phyloP scores from a whole-genome alignment of 1,284 basidiomycete species.

The Sanghuangporus sanghuang region DNA sequence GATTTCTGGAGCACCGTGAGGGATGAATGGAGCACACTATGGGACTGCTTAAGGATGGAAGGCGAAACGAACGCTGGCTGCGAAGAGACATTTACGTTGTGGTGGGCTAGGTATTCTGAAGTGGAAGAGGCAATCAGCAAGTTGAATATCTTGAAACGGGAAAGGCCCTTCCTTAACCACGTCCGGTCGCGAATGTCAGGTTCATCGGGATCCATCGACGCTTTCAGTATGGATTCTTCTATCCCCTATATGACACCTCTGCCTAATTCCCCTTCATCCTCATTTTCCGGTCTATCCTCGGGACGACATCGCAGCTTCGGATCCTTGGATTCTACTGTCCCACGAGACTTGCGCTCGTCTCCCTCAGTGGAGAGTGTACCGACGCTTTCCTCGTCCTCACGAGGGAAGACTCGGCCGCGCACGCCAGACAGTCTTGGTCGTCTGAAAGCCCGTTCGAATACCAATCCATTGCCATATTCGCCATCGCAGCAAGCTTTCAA shows the following conservation, averaged over 20 bases:
- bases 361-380: constrained; percentile 11
- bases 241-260: constrained; percentile 3
- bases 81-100: constrained; percentile 62
- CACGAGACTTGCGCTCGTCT: constrained; percentile 3
- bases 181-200: constrained; percentile 14
- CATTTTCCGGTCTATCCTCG: constrained; percentile 6
- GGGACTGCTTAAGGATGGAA: constrained; percentile 73
- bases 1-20: constrained; percentile 53
- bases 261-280: constrained; percentile 9
- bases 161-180: constrained; percentile 16
- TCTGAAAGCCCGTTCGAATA: constrained; percentile 11
- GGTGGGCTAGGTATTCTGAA: constrained; percentile 59
- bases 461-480: constrained; percentile 12
- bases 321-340: constrained; percentile 13
- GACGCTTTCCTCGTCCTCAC: neutral
- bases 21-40: constrained; percentile 66
- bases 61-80: constrained; percentile 63
- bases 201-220: constrained; percentile 18
- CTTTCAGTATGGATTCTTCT: constrained; percentile 6
- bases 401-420: constrained; percentile 9
- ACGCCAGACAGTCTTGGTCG: constrained; percentile 8
- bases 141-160: constrained; percentile 38
- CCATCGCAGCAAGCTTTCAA: constrained; percentile 2
- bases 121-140: constrained; percentile 44
- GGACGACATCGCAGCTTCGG: constrained; percentile 15